A percentile compares a stretch with the other conserved stretches of the same genome.
These are phyloP conservation scores for Ophiosphaerella herpotricha DNA, from an alignment of 2,329 filamentous ascomycete genomes.

Conservation along the genomic window DNA sequence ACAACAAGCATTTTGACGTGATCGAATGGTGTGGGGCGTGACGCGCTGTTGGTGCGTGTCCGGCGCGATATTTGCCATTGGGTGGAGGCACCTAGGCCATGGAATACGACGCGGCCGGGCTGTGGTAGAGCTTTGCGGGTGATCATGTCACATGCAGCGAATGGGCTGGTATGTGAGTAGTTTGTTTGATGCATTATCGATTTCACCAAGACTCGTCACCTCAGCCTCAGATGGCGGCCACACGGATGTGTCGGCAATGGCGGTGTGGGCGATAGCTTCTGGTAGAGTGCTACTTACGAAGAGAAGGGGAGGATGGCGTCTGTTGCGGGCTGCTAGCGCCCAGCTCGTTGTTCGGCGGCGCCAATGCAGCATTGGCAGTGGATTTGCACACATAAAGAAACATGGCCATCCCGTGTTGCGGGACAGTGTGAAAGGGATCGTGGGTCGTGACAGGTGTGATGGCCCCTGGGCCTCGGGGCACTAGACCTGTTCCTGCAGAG, in stretches of 20 bases:
- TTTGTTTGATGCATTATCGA: neutral
- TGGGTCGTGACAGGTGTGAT: slow-evolving; percentile 6
- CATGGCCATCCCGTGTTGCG: neutral
- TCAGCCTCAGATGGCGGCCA: neutral
- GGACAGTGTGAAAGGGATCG: neutral
- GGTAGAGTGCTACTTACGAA: too few species aligned
- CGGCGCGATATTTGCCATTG: too few species aligned
- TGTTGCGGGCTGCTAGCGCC: slow-evolving; percentile 1
- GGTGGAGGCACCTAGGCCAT: neutral
- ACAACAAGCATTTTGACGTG: neutral
- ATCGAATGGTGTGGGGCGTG: neutral
- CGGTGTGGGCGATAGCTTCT: too few species aligned
- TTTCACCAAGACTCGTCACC: neutral
- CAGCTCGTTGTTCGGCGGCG: neutral
- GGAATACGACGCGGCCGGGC: too few species aligned
- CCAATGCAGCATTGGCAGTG: neutral
- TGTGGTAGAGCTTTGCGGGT: too few species aligned
- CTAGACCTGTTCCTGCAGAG: slow-evolving; percentile 16
- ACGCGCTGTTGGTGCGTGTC: neutral
- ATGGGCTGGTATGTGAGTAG: neutral
- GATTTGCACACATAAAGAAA: slow-evolving; percentile 5
- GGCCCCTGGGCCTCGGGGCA: slow-evolving; percentile 17
- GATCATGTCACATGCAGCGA: too few species aligned
- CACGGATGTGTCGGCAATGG: too few species aligned
- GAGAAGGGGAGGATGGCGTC: too few species aligned